Evolutionary conservation across 2,329 filamentous ascomycete genomes (phyloP).

Genomic region (Phialocephala subalpina): DNA sequence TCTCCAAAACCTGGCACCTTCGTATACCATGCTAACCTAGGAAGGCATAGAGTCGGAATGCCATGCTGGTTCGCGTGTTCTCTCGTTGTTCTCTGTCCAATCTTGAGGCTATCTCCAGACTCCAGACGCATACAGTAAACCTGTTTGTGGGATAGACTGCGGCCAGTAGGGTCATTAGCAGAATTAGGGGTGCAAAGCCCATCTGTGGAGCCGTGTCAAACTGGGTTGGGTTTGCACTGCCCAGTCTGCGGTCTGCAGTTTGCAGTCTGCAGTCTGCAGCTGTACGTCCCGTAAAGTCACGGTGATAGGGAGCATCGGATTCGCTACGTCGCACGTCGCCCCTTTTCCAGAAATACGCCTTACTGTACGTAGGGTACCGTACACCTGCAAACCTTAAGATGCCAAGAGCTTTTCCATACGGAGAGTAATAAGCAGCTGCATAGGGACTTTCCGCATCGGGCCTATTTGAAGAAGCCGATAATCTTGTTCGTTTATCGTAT

Average conservation of each 20-base stretch:
- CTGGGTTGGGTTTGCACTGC: background rate
- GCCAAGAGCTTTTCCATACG: too few species aligned
- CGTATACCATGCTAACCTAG: background rate
- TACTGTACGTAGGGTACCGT: background rate
- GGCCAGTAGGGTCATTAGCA: background rate
- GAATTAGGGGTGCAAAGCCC: background rate
- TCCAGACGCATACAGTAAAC: too few species aligned
- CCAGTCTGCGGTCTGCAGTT: background rate
- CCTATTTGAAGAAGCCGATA: background rate
- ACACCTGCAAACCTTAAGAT: too few species aligned
- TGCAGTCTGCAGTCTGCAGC: background rate
- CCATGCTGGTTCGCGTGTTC: too few species aligned
- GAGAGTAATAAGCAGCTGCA: background rate
- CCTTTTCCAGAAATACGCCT: conserved; percentile 1
- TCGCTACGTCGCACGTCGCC: background rate
- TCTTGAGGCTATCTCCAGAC: background rate
- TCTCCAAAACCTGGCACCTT: background rate
- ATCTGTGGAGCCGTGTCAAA: background rate
- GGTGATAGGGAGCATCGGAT: background rate
- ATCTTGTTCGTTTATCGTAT: background rate
- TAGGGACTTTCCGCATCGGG: background rate
- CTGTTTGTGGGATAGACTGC: too few species aligned
- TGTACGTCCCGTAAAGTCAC: background rate
- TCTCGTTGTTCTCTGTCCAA: conserved; percentile 3
- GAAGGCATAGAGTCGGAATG: background rate